Conservation (phyloP, 2,329 filamentous ascomycete genomes). For the Ophiostoma triangulosporum region DNA sequence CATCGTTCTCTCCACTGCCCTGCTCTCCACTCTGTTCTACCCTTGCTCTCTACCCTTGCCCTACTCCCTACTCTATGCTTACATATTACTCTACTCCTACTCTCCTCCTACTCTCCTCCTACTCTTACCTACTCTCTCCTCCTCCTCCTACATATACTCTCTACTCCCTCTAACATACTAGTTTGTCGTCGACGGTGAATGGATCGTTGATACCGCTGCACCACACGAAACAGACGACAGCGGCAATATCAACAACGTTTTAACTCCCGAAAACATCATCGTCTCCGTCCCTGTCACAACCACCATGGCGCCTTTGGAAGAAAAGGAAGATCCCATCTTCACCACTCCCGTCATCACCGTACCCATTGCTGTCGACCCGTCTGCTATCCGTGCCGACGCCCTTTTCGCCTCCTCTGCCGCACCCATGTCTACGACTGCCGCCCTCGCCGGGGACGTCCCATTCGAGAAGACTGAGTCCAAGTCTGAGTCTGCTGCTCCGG, state of each 20-base stretch:
- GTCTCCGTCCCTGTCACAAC: constrained; percentile 37
- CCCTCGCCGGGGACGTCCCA: constrained; percentile 37
- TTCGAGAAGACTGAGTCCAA: constrained; percentile 40
- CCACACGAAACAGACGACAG: constrained; percentile 71
- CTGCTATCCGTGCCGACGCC: constrained; percentile 21
- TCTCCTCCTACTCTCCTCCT: neutral
- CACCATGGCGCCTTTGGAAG: constrained; percentile 38
- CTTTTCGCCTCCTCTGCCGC: constrained; percentile 47
- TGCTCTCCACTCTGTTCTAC: too few species aligned
- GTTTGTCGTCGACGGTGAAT: constrained; percentile 92
- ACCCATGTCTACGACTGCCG: constrained; percentile 50
- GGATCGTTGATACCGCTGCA: constrained; percentile 70
- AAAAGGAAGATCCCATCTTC: neutral
- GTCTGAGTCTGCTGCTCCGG: neutral
- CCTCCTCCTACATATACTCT: constrained; percentile 5
- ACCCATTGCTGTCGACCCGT: neutral
- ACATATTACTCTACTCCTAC: too few species aligned
- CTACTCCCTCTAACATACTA: constrained; percentile 25
- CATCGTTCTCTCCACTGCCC: too few species aligned
- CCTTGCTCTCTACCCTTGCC: too few species aligned
- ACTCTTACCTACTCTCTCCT: neutral
- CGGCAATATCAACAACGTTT: constrained; percentile 87
- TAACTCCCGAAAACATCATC: constrained; percentile 58
- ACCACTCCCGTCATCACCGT: neutral
- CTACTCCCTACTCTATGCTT: too few species aligned